phyloP scores from a whole-genome alignment of 2,329 filamentous ascomycete species.

The Phoma herbarum region DNA sequence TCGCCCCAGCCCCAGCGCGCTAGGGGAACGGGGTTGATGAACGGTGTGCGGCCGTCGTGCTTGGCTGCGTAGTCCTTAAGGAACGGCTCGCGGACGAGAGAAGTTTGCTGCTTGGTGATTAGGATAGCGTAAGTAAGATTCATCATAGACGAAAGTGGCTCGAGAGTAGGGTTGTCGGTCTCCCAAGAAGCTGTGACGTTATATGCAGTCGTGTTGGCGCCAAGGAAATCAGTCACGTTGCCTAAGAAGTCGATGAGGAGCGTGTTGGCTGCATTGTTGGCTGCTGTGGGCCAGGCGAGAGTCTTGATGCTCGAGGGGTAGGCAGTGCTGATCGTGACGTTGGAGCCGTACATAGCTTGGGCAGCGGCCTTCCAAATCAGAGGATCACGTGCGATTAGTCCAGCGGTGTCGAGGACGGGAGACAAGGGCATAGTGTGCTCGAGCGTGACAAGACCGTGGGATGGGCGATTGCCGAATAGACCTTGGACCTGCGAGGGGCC shows the following conservation, averaged over 20 bases:
- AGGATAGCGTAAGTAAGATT: constrained; percentile 58
- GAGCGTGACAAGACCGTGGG: constrained; percentile 57
- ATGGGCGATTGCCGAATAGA: constrained; percentile 61
- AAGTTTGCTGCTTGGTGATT: constrained; percentile 59
- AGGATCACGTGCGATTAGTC: constrained; percentile 58
- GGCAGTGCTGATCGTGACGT: constrained; percentile 53
- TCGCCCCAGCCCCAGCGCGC: constrained; percentile 60
- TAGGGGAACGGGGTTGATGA: constrained; percentile 60
- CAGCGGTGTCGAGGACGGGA: constrained; percentile 58
- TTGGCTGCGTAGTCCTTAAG: constrained; percentile 59
- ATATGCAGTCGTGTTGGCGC: constrained; percentile 49
- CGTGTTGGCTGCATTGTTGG: constrained; percentile 44
- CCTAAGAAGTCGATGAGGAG: constrained; percentile 55
- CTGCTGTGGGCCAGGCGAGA: constrained; percentile 53
- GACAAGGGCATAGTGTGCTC: constrained; percentile 60
- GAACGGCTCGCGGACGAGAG: constrained; percentile 59
- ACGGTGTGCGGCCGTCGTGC: constrained; percentile 57
- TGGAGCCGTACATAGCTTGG: constrained; percentile 56
- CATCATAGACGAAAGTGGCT: constrained; percentile 50
- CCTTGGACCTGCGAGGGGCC: constrained; percentile 60
- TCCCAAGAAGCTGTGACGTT: constrained; percentile 51
- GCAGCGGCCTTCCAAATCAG: constrained; percentile 55
- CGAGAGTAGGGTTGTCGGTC: constrained; percentile 42
- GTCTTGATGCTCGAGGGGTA: constrained; percentile 57
- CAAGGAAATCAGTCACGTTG: constrained; percentile 56